Base-by-base conservation (phyloP, 1,284 basidiomycete genomes). In the Ustilago xerochloae region DNA sequence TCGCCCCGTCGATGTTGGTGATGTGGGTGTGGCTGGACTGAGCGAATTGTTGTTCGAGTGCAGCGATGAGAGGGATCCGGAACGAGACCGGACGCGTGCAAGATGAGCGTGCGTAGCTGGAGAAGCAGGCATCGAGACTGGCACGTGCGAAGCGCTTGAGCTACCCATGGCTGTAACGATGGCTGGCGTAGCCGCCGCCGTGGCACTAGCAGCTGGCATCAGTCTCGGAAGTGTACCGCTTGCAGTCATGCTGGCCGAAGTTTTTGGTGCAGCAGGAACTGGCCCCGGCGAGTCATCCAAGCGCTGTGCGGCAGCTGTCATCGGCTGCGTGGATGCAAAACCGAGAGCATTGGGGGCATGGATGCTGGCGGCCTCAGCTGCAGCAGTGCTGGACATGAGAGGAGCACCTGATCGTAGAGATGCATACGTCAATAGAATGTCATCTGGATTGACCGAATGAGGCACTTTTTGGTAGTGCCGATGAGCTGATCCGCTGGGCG, bases 321-420 rank as follows among this genome's bases (percentile, higher is more conserved):
- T 49, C 15, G 66, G 66, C 45, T 69, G 66, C 2, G 52, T 63
- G 2, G 49, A 18, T 12, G 35, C 56, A 30, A 69, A 63, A 12
- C 52, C 52, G 10, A 59, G 38, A 15, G 56, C 35, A 3, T 55
- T 52, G 2, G 60, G 56, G n/a, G 61, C 48, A 22, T 28, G 18
- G 35, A 48, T 43, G 49, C 43, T 64, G 10, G 58, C 39, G 4
- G 58, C 35, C n/a, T 53, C 53, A 6, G 53, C 43, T 16, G 64
- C 41, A 26, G 41, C 56, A 0, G 45, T 49, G 6, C 53, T 53
- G 18, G 67, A 58, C 45, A 61, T 47, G 39, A 77, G 63, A 20
- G 71, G 72, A 15, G 71, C 75, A 15, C 67, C 75, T 32, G 70
- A 77, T 15, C 72, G 55, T 38, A 77, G 39, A 41, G 75, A 71